phyloP scores from a whole-genome alignment of 805 yeast genomes.

The Ogataea henricii region DNA sequence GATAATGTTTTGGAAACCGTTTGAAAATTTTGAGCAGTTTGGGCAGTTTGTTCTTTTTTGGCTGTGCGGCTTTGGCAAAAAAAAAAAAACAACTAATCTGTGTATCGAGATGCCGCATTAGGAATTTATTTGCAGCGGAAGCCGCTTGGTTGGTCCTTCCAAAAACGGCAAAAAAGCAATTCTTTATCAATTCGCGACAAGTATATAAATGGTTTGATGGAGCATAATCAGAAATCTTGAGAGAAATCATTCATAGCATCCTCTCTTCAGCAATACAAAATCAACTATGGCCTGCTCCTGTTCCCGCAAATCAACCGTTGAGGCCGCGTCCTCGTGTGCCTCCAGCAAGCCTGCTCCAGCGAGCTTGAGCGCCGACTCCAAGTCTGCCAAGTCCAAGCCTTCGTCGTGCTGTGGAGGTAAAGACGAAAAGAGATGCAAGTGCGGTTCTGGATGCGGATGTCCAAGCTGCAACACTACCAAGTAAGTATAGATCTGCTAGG shows the following conservation, averaged over 20 bases:
- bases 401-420: conserved; percentile 31
- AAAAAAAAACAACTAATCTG: background rate
- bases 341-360: conserved; percentile 4
- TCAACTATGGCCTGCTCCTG: conserved; percentile 30
- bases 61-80: background rate
- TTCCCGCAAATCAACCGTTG: conserved; percentile 8
- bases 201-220: background rate
- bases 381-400: conserved; percentile 8
- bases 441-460: conserved; percentile 39
- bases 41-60: no score
- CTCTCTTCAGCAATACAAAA: background rate
- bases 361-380: background rate
- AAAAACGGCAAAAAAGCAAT: conserved; percentile 2
- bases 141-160: conserved; percentile 16
- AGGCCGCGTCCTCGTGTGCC: conserved; percentile 4
- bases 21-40: background rate
- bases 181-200: conserved; percentile 4
- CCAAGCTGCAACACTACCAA: conserved; percentile 40
- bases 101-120: conserved; percentile 12
- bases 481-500: conserved; percentile 13
- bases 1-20: background rate
- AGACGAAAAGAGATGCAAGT: conserved; percentile 31
- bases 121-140: conserved; percentile 13
- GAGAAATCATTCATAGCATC: background rate
- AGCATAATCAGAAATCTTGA: background rate